phyloP scores from a whole-genome alignment of 73 alveolate species.

The Diophrys appendiculata region DNA sequence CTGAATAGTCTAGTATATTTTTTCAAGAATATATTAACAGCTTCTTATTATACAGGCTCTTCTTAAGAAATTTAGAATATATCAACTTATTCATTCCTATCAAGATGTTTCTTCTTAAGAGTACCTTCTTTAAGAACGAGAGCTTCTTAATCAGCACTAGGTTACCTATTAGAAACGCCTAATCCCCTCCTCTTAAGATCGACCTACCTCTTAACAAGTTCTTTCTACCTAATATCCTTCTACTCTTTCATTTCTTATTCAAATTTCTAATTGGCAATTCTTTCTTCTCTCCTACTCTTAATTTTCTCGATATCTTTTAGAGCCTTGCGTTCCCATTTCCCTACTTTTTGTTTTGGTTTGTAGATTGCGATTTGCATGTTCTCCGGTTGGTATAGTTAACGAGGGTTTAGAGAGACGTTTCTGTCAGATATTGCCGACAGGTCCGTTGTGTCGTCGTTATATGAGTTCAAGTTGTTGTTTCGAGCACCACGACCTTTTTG shows the following conservation, averaged over 20 bases:
- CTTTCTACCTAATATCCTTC: constrained; percentile 17
- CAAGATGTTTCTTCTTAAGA: too few species aligned
- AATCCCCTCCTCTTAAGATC: too few species aligned
- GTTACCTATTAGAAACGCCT: too few species aligned
- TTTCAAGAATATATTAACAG: constrained; percentile 34
- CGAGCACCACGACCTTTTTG: too few species aligned
- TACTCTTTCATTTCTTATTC: constrained; percentile 45
- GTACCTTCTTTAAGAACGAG: constrained; percentile 7
- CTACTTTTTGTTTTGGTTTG: neutral
- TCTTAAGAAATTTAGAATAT: constrained; percentile 45
- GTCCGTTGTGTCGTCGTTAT: too few species aligned
- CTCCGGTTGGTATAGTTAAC: constrained; percentile 29
- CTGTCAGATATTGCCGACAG: too few species aligned
- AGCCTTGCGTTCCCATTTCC: constrained; percentile 32
- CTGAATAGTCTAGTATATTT: constrained; percentile 24
- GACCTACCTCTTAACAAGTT: constrained; percentile 22
- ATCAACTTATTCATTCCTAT: constrained; percentile 14
- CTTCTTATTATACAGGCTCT: constrained; percentile 49
- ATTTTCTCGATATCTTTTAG: constrained; percentile 53
- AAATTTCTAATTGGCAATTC: constrained; percentile 10
- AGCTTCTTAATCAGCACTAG: too few species aligned
- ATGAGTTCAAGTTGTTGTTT: too few species aligned
- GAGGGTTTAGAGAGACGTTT: too few species aligned
- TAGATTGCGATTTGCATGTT: constrained; percentile 8
- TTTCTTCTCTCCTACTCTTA: constrained; percentile 22